Conservation (phyloP, 1,284 basidiomycete genomes). For the Meira miltonrushii region DNA sequence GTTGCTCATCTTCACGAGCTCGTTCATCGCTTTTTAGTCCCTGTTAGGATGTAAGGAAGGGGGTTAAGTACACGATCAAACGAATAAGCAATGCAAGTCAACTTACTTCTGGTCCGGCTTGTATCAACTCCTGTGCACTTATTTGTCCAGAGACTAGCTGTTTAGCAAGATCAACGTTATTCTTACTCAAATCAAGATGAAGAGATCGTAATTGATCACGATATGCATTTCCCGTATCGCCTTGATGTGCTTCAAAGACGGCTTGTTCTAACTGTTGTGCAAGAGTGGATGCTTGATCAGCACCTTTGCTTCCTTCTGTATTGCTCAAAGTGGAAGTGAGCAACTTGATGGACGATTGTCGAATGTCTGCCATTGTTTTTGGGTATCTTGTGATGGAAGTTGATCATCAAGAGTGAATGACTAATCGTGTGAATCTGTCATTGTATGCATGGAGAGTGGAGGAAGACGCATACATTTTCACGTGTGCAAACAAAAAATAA, state of each 20-base stretch:
- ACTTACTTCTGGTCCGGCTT: not conserved
- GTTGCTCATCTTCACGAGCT: not conserved
- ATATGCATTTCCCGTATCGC: conserved; percentile 6
- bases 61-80: not conserved
- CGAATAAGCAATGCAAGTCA: not conserved
- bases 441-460: not conserved
- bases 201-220: not conserved
- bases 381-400: no score
- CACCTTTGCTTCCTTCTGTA: not conserved
- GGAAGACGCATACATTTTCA: not conserved
- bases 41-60: not conserved
- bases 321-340: not conserved
- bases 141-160: not conserved
- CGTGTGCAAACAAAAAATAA: not conserved
- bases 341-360: not conserved
- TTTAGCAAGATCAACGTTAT: not conserved
- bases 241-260: conserved; percentile 5
- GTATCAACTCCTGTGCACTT: not conserved
- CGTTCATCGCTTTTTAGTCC: not conserved
- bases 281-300: not conserved
- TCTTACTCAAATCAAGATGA: not conserved
- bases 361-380: not conserved
- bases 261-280: not conserved
- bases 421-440: no score
- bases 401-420: no score